phyloP scores from a whole-genome alignment of 2,329 filamentous ascomycete genomes.

The Venturia effusa region DNA sequence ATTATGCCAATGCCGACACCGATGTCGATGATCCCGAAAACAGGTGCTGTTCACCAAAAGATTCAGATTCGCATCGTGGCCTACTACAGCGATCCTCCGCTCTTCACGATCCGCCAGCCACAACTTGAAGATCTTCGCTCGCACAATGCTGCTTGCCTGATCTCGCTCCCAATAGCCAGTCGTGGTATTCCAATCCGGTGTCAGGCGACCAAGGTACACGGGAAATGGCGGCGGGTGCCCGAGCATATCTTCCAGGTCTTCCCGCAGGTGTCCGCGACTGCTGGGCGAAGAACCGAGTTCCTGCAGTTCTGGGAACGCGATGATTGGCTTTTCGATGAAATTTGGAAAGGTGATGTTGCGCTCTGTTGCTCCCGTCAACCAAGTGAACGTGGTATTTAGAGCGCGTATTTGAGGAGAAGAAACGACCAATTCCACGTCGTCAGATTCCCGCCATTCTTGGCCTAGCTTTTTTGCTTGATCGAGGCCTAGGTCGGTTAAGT shows the following conservation, averaged over 20 bases:
- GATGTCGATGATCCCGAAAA: not conserved
- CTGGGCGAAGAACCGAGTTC: not conserved
- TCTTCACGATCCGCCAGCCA: not conserved
- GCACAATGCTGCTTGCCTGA: not conserved
- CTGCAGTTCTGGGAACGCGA: not conserved
- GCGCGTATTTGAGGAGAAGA: constrained; percentile 14
- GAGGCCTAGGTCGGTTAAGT: constrained; percentile 12
- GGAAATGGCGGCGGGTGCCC: not conserved
- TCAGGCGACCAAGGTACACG: not conserved
- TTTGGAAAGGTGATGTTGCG: constrained; percentile 9
- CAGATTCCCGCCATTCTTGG: constrained; percentile 2
- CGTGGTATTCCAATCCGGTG: not conserved
- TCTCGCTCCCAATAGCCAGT: not conserved
- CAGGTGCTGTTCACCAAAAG: not conserved
- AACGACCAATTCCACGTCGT: constrained; percentile 6
- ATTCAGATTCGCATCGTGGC: not conserved
- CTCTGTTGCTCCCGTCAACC: constrained; percentile 10
- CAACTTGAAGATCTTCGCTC: not conserved
- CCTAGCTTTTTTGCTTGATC: constrained; percentile 11
- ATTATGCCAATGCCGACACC: not conserved
- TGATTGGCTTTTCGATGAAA: not conserved
- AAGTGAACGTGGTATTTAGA: constrained; percentile 13
- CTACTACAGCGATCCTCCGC: not conserved
- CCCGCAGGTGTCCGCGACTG: not conserved
- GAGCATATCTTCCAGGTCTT: not conserved